A percentile compares a stretch with the other conserved stretches of the same genome.
These are phyloP conservation scores for Colletotrichum trifolii DNA, from an alignment of 2,329 filamentous ascomycete species.

Conservation along the genomic window DNA sequence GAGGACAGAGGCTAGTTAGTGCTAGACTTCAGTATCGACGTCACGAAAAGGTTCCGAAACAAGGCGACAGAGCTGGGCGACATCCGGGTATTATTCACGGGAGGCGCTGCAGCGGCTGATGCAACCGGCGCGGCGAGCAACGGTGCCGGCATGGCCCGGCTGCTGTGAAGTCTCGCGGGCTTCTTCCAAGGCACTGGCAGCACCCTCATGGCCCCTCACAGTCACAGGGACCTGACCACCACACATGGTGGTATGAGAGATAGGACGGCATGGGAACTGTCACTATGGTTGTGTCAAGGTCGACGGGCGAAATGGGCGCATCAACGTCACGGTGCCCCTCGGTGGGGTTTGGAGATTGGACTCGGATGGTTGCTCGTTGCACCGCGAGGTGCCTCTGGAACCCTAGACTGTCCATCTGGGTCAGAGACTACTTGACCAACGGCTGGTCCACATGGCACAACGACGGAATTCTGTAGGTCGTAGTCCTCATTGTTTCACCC, in stretches of 20 bases:
- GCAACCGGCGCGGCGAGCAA: conserved; percentile 22
- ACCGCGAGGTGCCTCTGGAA: conserved; percentile 30
- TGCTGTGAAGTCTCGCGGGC: conserved; percentile 25
- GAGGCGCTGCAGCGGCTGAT: conserved; percentile 2
- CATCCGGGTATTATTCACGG: conserved; percentile 28
- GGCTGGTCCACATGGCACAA: conserved; percentile 29
- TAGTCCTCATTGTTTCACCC: conserved; percentile 24
- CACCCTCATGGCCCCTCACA: conserved; percentile 34
- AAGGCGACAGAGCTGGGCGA: conserved; percentile 12
- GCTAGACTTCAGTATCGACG: conserved; percentile 29
- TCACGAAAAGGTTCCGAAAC: conserved; percentile 28
- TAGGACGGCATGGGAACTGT: conserved; percentile 2
- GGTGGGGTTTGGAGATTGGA: conserved; percentile 17
- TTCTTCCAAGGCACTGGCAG: conserved; percentile 12
- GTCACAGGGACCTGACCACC: conserved; percentile 21
- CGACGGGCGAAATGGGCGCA: neutral
- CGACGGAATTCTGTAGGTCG: conserved; percentile 15
- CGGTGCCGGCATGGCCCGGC: conserved; percentile 33
- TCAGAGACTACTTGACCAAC: conserved; percentile 36
- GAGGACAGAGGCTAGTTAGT: conserved; percentile 2
- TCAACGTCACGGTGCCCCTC: conserved; percentile 26
- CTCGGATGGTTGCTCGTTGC: conserved; percentile 27
- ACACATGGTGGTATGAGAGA: conserved; percentile 37
- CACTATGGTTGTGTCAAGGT: neutral
- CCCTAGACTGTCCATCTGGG: conserved; percentile 1